Evolutionary conservation across 2,329 filamentous ascomycete genomes (phyloP).

Genomic region (Aureobasidium sp.): DNA sequence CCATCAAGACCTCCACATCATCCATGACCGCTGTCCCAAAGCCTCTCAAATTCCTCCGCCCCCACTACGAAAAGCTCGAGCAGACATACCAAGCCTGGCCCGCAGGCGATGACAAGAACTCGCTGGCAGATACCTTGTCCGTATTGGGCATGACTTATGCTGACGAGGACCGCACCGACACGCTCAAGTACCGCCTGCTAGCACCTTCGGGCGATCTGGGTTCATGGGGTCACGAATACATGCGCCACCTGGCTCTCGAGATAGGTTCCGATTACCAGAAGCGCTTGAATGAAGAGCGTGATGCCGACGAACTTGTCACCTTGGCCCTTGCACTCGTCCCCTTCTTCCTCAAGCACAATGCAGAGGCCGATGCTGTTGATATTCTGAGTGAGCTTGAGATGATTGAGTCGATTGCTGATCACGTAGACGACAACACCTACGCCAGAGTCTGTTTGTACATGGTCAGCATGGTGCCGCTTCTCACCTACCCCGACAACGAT

Average conservation of each 20-base stretch:
- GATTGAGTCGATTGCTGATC: slow-evolving; percentile 82
- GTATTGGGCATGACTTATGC: slow-evolving; percentile 94
- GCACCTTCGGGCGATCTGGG: slow-evolving; percentile 86
- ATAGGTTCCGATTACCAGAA: slow-evolving; percentile 92
- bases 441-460: slow-evolving; percentile 92
- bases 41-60: slow-evolving; percentile 93
- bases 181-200: slow-evolving; percentile 87
- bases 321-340: slow-evolving; percentile 80
- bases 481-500: slow-evolving; percentile 96
- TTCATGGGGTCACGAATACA: slow-evolving; percentile 98
- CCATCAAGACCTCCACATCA: slow-evolving; percentile 97
- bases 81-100: slow-evolving; percentile 88
- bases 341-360: slow-evolving; percentile 93
- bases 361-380: slow-evolving; percentile 95
- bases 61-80: slow-evolving; percentile 86
- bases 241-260: slow-evolving; percentile 88
- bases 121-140: slow-evolving; percentile 89
- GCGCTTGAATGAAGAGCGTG: slow-evolving; percentile 76
- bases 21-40: slow-evolving; percentile 99
- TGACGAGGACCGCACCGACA: slow-evolving; percentile 91
- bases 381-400: slow-evolving; percentile 96
- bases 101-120: slow-evolving; percentile 68
- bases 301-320: slow-evolving; percentile 75
- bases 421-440: slow-evolving; percentile 91
- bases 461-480: slow-evolving; percentile 95